These are phyloP conservation scores for Parathielavia appendiculata DNA, from an alignment of 495 filamentous ascomycete species.

Conservation along the genomic window DNA sequence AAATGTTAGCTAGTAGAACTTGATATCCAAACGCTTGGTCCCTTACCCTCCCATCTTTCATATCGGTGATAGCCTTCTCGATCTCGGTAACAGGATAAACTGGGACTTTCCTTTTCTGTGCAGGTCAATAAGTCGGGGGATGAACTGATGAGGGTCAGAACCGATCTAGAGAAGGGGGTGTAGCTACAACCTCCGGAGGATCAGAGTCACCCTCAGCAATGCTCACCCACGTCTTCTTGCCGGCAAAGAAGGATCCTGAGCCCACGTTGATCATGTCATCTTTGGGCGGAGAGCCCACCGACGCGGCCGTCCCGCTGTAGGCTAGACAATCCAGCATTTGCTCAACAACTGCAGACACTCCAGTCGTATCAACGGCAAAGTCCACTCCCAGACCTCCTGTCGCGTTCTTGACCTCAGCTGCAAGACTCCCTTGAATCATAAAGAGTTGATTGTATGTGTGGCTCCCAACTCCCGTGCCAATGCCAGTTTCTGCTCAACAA, in stretches of 20 bases:
- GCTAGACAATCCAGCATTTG: constrained; percentile 18
- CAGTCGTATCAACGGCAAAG: constrained; percentile 19
- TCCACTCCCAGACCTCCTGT: constrained; percentile 11
- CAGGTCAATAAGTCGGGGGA: constrained; percentile 34
- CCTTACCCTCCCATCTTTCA: constrained; percentile 34
- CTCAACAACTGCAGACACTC: constrained; percentile 11
- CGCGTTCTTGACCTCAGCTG: constrained; percentile 8
- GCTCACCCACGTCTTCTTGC: constrained; percentile 25
- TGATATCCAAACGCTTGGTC: background rate
- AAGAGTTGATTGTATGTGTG: constrained; percentile 37
- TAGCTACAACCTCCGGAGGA: constrained; percentile 13
- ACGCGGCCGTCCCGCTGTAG: constrained; percentile 14
- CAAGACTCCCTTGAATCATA: constrained; percentile 6
- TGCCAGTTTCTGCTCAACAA: constrained; percentile 38
- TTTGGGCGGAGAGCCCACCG: constrained; percentile 7
- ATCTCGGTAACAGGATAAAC: constrained; percentile 39
- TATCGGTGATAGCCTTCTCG: constrained; percentile 38
- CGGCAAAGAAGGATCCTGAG: constrained; percentile 13
- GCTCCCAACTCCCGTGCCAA: constrained; percentile 43
- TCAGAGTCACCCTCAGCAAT: constrained; percentile 20
- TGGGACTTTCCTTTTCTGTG: constrained; percentile 39
- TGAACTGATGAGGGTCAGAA: constrained; percentile 23
- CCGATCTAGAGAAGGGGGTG: background rate
- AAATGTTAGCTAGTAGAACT: background rate
- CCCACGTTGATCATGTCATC: constrained; percentile 2